These are phyloP conservation scores for Phytophthora pini DNA, from an alignment of 352 stramenopile genomes.

Conservation along the genomic window DNA sequence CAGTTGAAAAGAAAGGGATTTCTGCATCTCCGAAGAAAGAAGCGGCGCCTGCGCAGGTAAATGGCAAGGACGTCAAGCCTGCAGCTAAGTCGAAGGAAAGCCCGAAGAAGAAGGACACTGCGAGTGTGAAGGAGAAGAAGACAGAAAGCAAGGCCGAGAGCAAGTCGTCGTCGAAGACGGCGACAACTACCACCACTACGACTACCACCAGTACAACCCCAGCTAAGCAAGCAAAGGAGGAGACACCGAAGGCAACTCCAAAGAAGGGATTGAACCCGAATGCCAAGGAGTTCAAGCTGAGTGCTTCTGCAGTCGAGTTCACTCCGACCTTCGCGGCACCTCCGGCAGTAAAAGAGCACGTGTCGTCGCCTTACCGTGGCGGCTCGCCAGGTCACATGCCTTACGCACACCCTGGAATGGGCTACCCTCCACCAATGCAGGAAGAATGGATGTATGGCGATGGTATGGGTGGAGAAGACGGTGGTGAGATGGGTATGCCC, in stretches of 20 bases:
- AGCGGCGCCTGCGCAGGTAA: constrained; percentile 21
- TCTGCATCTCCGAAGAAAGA: constrained; percentile 24
- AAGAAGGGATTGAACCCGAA: constrained; percentile 88
- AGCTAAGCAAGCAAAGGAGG: constrained; percentile 22
- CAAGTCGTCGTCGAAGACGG: constrained; percentile 21
- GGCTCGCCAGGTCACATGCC: constrained; percentile 45
- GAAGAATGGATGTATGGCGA: constrained; percentile 85
- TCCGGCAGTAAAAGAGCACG: constrained; percentile 28
- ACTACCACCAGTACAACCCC: constrained; percentile 22
- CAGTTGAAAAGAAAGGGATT: constrained; percentile 23
- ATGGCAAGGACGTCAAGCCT: constrained; percentile 26
- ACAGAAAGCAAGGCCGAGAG: constrained; percentile 19
- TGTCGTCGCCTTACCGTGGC: constrained; percentile 60
- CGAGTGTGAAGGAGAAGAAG: constrained; percentile 31
- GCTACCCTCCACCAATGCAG: constrained; percentile 52
- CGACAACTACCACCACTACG: constrained; percentile 10
- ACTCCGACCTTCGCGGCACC: constrained; percentile 63
- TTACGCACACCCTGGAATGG: constrained; percentile 49
- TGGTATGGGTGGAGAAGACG: constrained; percentile 44
- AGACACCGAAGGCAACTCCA: constrained; percentile 22
- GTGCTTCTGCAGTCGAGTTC: constrained; percentile 63
- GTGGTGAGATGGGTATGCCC: constrained; percentile 52
- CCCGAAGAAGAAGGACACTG: constrained; percentile 33
- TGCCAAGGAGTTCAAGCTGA: constrained; percentile 90
- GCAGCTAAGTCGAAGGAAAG: constrained; percentile 29